phyloP scores from a whole-genome alignment of 768 basidiomycete genomes.

The Auriscalpium vulgare region DNA sequence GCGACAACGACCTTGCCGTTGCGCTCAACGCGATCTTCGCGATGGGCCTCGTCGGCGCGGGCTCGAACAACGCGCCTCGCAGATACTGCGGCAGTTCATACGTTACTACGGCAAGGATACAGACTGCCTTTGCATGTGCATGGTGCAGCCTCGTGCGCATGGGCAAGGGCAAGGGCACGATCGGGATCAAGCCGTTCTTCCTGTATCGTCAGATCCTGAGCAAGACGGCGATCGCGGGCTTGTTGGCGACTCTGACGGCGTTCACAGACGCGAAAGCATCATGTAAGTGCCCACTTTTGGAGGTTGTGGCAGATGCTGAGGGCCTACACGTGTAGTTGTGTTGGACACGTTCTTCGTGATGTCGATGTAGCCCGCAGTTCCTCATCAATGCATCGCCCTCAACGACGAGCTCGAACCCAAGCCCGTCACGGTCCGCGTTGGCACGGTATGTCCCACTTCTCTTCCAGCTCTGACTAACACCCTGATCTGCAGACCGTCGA shows the following conservation, averaged over 20 bases:
- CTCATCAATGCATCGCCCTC: slow-evolving; percentile 66
- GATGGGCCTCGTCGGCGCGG: slow-evolving; percentile 96
- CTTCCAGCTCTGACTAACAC: background rate
- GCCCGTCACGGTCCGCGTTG: slow-evolving; percentile 91
- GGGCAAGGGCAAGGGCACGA: slow-evolving; percentile 99
- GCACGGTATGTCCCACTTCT: slow-evolving; percentile 50
- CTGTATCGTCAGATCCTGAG: slow-evolving; percentile 86
- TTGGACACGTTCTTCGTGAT: slow-evolving; percentile 96
- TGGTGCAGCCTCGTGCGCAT: slow-evolving; percentile 97
- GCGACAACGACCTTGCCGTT: slow-evolving; percentile 96
- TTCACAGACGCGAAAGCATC: slow-evolving; percentile 89
- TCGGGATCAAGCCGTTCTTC: slow-evolving; percentile 96
- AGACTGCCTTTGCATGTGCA: slow-evolving; percentile 90
- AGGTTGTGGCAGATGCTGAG: slow-evolving; percentile 31
- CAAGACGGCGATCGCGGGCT: slow-evolving; percentile 79
- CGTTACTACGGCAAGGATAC: slow-evolving; percentile 97
- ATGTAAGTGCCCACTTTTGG: slow-evolving; percentile 25
- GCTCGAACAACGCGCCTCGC: slow-evolving; percentile 89
- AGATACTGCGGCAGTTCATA: slow-evolving; percentile 94
- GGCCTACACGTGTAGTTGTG: slow-evolving; percentile 93
- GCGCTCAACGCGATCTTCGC: slow-evolving; percentile 97
- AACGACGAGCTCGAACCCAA: slow-evolving; percentile 82
- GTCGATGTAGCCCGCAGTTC: slow-evolving; percentile 99
- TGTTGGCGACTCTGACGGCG: slow-evolving; percentile 82
- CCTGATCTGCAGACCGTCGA: slow-evolving; percentile 68